phyloP scores from a whole-genome alignment of 805 yeast species.

The Lipomyces chichibuensis region DNA sequence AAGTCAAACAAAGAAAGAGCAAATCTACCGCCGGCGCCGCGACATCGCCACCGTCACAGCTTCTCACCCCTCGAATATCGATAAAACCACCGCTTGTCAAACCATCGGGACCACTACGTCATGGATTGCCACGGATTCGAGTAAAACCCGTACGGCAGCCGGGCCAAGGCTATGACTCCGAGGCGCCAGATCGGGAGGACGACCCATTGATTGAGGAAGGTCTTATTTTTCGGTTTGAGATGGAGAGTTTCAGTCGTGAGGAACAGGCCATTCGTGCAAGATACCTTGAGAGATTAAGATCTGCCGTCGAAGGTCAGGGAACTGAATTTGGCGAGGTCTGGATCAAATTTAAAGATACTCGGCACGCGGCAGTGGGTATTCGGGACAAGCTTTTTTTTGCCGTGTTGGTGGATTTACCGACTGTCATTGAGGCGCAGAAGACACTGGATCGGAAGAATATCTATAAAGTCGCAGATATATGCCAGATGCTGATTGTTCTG shows the following conservation, averaged over 20 bases:
- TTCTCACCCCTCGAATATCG: conserved; percentile 29
- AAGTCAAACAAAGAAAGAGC: conserved; percentile 27
- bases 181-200: conserved; percentile 93
- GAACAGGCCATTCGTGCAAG: conserved; percentile 28
- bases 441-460: conserved; percentile 87
- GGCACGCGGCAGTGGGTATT: conserved; percentile 77
- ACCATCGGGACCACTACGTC: conserved; percentile 18
- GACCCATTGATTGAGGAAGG: conserved; percentile 93
- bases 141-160: conserved; percentile 69
- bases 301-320: conserved; percentile 39
- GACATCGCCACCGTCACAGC: conserved; percentile 9
- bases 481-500: conserved; percentile 81
- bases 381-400: conserved; percentile 76
- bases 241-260: conserved; percentile 29
- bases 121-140: conserved; percentile 51
- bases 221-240: conserved; percentile 59
- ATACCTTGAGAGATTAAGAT: conserved; percentile 21
- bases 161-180: conserved; percentile 96
- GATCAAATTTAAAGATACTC: conserved; percentile 80
- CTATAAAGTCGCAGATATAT: conserved; percentile 80
- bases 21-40: conserved; percentile 4
- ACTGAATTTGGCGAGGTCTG: conserved; percentile 74
- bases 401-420: conserved; percentile 84
- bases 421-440: conserved; percentile 82
- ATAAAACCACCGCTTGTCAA: conserved; percentile 29